These are phyloP conservation scores for Amauroascus verrucosus DNA, from an alignment of 2,329 filamentous ascomycete genomes.

Conservation along the genomic window DNA sequence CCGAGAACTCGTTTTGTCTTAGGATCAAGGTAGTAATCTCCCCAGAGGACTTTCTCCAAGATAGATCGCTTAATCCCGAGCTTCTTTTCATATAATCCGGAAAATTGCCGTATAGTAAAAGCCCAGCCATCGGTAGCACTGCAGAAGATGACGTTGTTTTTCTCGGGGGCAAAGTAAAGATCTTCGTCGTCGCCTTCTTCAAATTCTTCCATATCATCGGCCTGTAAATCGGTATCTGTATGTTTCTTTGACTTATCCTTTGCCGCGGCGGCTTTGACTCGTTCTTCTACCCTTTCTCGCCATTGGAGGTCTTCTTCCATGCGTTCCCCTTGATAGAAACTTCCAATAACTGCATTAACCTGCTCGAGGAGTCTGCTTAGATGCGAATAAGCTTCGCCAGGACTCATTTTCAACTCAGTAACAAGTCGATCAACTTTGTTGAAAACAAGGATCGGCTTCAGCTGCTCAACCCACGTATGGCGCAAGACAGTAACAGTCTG, in stretches of 20 bases:
- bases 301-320: constrained; percentile 98
- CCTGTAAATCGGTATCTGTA: constrained; percentile 43
- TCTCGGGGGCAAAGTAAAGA: constrained; percentile 94
- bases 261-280: constrained; percentile 59
- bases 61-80: constrained; percentile 80
- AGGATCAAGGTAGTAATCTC: constrained; percentile 89
- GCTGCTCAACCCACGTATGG: constrained; percentile 89
- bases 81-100: constrained; percentile 88
- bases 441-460: constrained; percentile 88
- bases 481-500: constrained; percentile 94
- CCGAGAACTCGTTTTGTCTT: constrained; percentile 92
- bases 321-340: constrained; percentile 92
- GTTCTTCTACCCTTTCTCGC: constrained; percentile 85
- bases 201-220: constrained; percentile 50
- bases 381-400: constrained; percentile 78
- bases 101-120: constrained; percentile 92
- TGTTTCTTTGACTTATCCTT: constrained; percentile 34
- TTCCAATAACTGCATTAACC: constrained; percentile 92
- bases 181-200: constrained; percentile 93
- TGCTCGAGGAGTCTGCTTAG: constrained; percentile 84
- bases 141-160: constrained; percentile 98
- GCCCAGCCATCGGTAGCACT: constrained; percentile 99
- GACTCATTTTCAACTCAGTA: constrained; percentile 89
- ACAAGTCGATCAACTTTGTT: constrained; percentile 97
- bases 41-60: constrained; percentile 93